A percentile compares a stretch with the other conserved stretches of the same genome.
These are phyloP conservation scores for Sanghuangporus baumii DNA, from an alignment of 1,284 basidiomycete genomes.

Conservation along the genomic window DNA sequence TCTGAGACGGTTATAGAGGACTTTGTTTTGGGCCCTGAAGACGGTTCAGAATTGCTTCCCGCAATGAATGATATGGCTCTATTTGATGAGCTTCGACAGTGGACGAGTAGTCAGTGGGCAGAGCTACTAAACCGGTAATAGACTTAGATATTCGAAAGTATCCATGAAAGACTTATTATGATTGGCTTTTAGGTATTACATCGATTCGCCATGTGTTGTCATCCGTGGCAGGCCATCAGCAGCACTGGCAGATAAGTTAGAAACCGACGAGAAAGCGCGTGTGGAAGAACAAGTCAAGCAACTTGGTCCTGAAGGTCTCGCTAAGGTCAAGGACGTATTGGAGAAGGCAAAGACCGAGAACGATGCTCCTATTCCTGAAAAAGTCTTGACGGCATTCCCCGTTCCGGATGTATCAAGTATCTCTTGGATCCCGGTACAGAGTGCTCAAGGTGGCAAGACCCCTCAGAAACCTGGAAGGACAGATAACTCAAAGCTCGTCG, in stretches of 20 bases:
- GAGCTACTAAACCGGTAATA: constrained; percentile 70
- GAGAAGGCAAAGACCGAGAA: constrained; percentile 86
- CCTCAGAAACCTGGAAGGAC: constrained; percentile 28
- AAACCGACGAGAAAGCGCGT: constrained; percentile 77
- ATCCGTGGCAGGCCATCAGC: constrained; percentile 89
- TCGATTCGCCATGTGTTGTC: constrained; percentile 65
- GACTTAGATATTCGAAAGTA: constrained; percentile 1
- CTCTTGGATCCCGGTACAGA: constrained; percentile 92
- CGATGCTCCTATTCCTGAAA: constrained; percentile 75
- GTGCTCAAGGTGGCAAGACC: constrained; percentile 57
- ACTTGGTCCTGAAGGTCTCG: constrained; percentile 81
- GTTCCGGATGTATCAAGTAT: constrained; percentile 87
- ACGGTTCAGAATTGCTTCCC: constrained; percentile 75
- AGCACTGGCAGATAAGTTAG: constrained; percentile 75
- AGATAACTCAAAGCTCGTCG: constrained; percentile 41
- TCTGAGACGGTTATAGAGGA: constrained; percentile 74
- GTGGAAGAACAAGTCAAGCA: constrained; percentile 63
- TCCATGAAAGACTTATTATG: neutral
- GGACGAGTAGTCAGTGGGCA: constrained; percentile 78
- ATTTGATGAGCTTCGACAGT: constrained; percentile 62
- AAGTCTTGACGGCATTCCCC: constrained; percentile 80
- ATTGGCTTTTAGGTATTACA: constrained; percentile 59
- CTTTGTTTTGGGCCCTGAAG: constrained; percentile 82
- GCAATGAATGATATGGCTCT: constrained; percentile 79
- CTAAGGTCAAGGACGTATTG: constrained; percentile 63